Base-by-base conservation (phyloP, 192 early-diverging fungal genomes). In the Linnemannia schmuckeri region DNA sequence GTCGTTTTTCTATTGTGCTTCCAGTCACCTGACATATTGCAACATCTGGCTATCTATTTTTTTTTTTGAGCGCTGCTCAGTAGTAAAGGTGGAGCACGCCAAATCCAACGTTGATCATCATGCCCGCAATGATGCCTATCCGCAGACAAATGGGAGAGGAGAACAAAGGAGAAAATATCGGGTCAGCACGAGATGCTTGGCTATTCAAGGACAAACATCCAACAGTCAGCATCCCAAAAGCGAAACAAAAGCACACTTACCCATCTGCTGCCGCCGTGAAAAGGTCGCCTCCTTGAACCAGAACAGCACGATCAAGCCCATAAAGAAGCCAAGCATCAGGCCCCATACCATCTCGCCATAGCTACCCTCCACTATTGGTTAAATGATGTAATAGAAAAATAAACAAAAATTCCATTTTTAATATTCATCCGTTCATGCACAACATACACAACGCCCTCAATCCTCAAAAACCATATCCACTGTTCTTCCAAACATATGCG, bases 311-410 rank as follows among this genome's bases (percentile, higher is more conserved):
- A 93, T 83, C 27, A 93, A 55, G 6, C 92, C 92, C 74, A 93
- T 78, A 66, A 93, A 93, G 63, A 92, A 93, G 0, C 92, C 92
- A 0, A 93, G 66, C 78, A 91, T 91, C 13, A 93, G 78, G 12
- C 92, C 92, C 79, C 86, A 88, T 9, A 93, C 83, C 87, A 93
- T 91, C 79, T 93, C 91, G 33, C 88, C 88, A 47, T 93, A 93
- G 37, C 89, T 92, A 0, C 90, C 90, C 38, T 90, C 83, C 68
- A 85, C 83, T 85, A 61, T 77, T 41, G 85, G 15, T 52, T 52
- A 46, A 15, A 82, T 85, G 77, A 77, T 20, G 46, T 55, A 70
- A 69, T 27, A 76, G 24, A 22, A 54, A 63, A 52, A 40, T 73
- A 30, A 41, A 30, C 33, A 74, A n/a, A 68, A 88, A 40, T 4